A percentile compares a stretch with the other conserved stretches of the same genome.
Conservation (phyloP, 805 yeast genomes). For the Candida dajiaensis region DNA sequence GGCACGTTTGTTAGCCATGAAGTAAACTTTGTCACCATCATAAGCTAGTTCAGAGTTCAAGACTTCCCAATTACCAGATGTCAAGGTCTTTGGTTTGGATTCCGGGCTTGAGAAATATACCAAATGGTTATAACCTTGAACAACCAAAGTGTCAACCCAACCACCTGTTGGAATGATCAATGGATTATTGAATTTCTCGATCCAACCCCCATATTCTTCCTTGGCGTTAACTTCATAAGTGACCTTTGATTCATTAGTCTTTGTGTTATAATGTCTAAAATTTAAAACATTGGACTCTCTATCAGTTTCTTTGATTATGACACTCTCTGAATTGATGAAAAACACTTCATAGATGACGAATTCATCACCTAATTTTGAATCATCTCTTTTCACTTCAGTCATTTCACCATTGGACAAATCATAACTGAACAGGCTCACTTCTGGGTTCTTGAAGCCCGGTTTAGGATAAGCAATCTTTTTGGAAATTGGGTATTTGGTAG, state of each 20-base stretch:
- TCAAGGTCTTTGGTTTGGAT: constrained; percentile 49
- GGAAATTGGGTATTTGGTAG: constrained; percentile 53
- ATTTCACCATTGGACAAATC: constrained; percentile 26
- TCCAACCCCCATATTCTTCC: constrained; percentile 56
- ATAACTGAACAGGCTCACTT: constrained; percentile 46
- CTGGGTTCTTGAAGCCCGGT: constrained; percentile 74
- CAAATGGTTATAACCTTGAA: constrained; percentile 63
- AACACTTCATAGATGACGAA: constrained; percentile 58
- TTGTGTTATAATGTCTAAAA: constrained; percentile 39
- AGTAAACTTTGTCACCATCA: constrained; percentile 43
- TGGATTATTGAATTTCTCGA: constrained; percentile 63
- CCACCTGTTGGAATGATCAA: constrained; percentile 56
- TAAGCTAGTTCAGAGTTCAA: constrained; percentile 55
- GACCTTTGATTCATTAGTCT: constrained; percentile 26
- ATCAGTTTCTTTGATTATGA: constrained; percentile 55
- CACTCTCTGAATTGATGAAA: constrained; percentile 50
- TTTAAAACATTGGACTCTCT: constrained; percentile 61
- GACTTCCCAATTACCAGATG: constrained; percentile 87
- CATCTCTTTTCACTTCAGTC: constrained; percentile 26
- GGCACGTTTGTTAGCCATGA: constrained; percentile 65
- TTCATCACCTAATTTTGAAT: constrained; percentile 32
- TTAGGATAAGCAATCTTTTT: constrained; percentile 70
- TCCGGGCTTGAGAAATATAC: constrained; percentile 74
- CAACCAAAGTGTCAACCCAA: constrained; percentile 73
- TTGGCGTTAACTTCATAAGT: constrained; percentile 42